A percentile compares a stretch with the other conserved stretches of the same genome.
Evolutionary conservation across 2,329 filamentous ascomycete species (phyloP).

Genomic region (Penicillium capsulatum): DNA sequence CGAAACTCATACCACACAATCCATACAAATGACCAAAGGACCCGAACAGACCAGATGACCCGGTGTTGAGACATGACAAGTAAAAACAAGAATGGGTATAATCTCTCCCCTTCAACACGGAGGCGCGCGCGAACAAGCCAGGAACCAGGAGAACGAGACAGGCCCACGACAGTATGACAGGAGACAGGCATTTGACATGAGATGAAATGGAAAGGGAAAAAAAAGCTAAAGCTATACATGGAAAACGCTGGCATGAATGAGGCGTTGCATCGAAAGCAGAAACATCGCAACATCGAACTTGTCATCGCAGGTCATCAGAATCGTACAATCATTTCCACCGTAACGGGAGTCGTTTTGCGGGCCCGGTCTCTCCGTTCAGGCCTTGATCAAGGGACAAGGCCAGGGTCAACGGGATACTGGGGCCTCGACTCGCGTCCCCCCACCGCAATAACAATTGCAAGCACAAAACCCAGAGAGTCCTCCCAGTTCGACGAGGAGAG

Average conservation of each 20-base stretch:
- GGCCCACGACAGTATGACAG: conserved; percentile 4
- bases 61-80: conserved; percentile 21
- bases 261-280: conserved; percentile 1
- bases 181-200: neutral
- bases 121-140: conserved; percentile 15
- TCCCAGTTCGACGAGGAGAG: conserved; percentile 16
- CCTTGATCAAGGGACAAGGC: neutral
- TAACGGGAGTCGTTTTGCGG: conserved; percentile 11
- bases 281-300: conserved; percentile 16
- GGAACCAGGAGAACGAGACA: conserved; percentile 14
- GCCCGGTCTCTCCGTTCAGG: too few relatives aligned
- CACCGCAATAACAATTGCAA: conserved; percentile 22
- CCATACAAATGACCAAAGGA: conserved; percentile 13
- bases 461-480: conserved; percentile 20
- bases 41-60: conserved; percentile 16
- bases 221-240: conserved; percentile 4
- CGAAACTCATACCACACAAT: too few relatives aligned
- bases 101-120: conserved; percentile 22
- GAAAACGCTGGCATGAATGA: conserved; percentile 5
- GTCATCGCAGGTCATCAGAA: conserved; percentile 34
- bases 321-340: conserved; percentile 34
- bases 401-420: neutral
- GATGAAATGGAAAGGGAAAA: conserved; percentile 2
- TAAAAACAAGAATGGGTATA: conserved; percentile 20
- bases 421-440: conserved; percentile 4